Percentiles rank a stretch among this genome's conserved stretches.
Conservation (phyloP, 305 asterid genomes). For the Fraxinus angustifolia region DNA sequence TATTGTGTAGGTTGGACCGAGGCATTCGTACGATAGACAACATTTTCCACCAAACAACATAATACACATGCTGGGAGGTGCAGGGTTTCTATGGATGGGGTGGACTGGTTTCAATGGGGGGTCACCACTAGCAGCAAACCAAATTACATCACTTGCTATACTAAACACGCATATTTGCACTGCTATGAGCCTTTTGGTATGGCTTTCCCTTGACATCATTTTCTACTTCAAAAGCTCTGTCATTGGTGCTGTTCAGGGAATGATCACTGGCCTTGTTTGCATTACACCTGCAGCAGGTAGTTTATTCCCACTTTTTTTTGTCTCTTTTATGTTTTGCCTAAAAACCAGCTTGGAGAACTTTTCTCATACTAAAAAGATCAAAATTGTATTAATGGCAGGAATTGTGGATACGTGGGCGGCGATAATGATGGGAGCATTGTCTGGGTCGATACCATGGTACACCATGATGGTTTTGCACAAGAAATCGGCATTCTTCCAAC, state of each 20-base stretch:
- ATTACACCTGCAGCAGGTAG: conserved; percentile 46
- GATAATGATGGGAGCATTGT: conserved; percentile 30
- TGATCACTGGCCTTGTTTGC: conserved; percentile 47
- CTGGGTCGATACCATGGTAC: conserved; percentile 41
- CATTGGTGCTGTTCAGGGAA: conserved; percentile 41
- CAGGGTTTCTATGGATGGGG: conserved; percentile 47
- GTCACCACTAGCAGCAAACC: conserved; percentile 32
- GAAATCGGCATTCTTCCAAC: conserved; percentile 32
- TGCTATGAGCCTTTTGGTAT: conserved; percentile 36
- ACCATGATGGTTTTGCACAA: conserved; percentile 44
- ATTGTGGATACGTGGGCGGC: conserved; percentile 44
- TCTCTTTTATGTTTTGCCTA: not conserved
- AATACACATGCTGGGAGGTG: conserved; percentile 42
- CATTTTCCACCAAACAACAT: conserved; percentile 49
- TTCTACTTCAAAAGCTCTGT: conserved; percentile 36
- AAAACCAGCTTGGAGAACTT: not conserved
- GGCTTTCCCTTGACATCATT: conserved; percentile 41
- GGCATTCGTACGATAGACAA: conserved; percentile 30
- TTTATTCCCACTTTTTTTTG: not conserved
- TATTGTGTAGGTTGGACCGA: conserved; percentile 34
- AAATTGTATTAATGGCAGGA: conserved; percentile 20
- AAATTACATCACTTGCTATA: conserved; percentile 35
- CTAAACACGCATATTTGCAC: conserved; percentile 41
- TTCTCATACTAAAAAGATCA: not conserved
- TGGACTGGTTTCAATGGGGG: conserved; percentile 51